These are phyloP conservation scores for Groenewaldozyma auringiensis DNA, from an alignment of 1,139 yeast species.

Conservation along the genomic window DNA sequence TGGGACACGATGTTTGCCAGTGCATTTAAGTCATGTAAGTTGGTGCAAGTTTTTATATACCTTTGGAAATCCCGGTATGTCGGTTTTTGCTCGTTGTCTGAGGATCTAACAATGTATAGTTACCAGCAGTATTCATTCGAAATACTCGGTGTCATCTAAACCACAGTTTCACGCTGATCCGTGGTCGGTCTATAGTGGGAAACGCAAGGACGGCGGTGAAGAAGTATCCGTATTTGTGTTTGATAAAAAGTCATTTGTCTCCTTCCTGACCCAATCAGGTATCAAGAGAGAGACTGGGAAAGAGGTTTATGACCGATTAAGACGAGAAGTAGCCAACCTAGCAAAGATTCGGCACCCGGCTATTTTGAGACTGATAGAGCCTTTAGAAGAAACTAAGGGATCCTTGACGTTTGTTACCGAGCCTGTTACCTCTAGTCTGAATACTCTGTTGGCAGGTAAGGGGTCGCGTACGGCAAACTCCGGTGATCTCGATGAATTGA, in stretches of 20 bases:
- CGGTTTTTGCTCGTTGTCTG: background rate
- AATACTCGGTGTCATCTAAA: slow-evolving; percentile 64
- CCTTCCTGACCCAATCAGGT: slow-evolving; percentile 46
- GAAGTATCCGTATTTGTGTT: slow-evolving; percentile 76
- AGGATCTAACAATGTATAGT: slow-evolving; percentile 14
- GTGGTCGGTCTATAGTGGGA: slow-evolving; percentile 83
- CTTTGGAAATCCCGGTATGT: background rate
- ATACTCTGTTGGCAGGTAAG: slow-evolving; percentile 34
- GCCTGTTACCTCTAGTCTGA: slow-evolving; percentile 55
- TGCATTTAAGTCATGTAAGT: slow-evolving; percentile 23
- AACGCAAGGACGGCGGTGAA: slow-evolving; percentile 37
- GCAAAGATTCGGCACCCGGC: slow-evolving; percentile 86
- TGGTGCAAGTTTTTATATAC: background rate
- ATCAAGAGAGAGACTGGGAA: slow-evolving; percentile 30
- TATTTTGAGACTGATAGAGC: slow-evolving; percentile 72
- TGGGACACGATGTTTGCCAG: slow-evolving; percentile 16
- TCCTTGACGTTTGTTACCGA: slow-evolving; percentile 77
- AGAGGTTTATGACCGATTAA: slow-evolving; percentile 43
- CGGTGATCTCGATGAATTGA: slow-evolving; percentile 48
- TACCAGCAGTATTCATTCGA: slow-evolving; percentile 47
- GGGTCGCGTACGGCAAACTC: slow-evolving; percentile 14
- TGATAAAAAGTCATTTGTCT: slow-evolving; percentile 71
- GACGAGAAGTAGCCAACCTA: slow-evolving; percentile 57
- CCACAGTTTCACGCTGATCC: slow-evolving; percentile 73
- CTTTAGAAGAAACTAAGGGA: slow-evolving; percentile 76